A percentile compares a stretch with the other conserved stretches of the same genome.
Evolutionary conservation across 768 basidiomycete genomes (phyloP).

Genomic region (Kwoniella sp.): DNA sequence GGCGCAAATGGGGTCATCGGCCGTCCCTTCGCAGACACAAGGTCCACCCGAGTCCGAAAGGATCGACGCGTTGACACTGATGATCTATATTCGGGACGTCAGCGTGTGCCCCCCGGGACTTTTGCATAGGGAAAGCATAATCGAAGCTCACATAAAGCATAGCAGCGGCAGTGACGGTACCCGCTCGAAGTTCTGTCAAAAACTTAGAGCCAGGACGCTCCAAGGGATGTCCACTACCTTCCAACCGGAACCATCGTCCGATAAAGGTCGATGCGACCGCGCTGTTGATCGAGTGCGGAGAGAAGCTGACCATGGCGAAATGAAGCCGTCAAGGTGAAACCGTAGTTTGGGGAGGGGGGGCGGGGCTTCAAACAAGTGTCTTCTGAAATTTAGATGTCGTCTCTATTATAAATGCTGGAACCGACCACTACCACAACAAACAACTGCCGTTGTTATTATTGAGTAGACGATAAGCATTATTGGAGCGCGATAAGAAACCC

Average conservation of each 20-base stretch:
- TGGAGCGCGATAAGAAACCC: neutral
- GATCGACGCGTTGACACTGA: constrained; percentile 74
- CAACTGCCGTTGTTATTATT: too few relatives aligned
- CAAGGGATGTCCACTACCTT: constrained; percentile 69
- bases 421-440: neutral
- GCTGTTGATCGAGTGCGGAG: constrained; percentile 28
- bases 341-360: too few relatives aligned
- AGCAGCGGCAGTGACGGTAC: constrained; percentile 62
- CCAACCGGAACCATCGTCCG: constrained; percentile 73
- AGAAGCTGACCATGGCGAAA: constrained; percentile 8
- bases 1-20: constrained; percentile 59
- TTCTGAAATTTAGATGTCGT: too few relatives aligned
- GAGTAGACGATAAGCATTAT: neutral
- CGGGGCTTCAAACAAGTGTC: too few relatives aligned
- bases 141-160: constrained; percentile 81
- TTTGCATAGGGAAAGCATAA: neutral
- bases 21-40: constrained; percentile 66
- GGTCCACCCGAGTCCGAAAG: constrained; percentile 76
- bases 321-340: neutral
- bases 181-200: constrained; percentile 54
- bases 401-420: neutral
- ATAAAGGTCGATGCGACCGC: constrained; percentile 59
- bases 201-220: constrained; percentile 70
- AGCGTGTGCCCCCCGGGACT: too few relatives aligned
- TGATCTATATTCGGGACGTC: constrained; percentile 13